These are phyloP conservation scores for Globisporangium paroecandrum DNA, from an alignment of 352 stramenopile genomes.

Conservation along the genomic window DNA sequence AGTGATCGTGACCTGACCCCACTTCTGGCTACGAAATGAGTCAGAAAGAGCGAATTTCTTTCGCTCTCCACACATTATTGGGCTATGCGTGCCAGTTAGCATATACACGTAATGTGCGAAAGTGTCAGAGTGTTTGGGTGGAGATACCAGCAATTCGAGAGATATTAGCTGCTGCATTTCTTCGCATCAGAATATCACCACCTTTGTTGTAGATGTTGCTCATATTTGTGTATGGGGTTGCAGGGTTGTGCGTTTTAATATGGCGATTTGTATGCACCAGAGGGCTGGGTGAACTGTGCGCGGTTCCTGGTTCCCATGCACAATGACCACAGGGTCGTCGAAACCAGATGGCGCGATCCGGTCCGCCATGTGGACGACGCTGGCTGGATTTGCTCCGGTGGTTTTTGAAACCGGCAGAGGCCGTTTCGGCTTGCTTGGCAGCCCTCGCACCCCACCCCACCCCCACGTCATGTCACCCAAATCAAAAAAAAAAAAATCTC, in stretches of 20 bases:
- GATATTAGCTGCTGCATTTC: not conserved
- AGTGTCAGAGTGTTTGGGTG: not conserved
- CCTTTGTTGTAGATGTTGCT: not conserved
- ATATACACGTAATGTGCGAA: not conserved
- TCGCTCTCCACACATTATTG: not conserved
- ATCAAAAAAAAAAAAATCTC: too few species aligned
- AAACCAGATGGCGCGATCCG: conserved; percentile 12
- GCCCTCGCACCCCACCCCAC: not conserved
- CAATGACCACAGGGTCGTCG: not conserved
- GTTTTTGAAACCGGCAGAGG: conserved; percentile 10
- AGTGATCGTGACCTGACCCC: not conserved
- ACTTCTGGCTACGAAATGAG: not conserved
- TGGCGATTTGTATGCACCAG: not conserved
- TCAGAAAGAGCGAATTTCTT: not conserved
- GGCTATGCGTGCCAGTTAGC: too few species aligned
- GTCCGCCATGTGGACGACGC: conserved; percentile 16
- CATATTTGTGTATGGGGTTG: not conserved
- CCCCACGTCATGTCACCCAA: not conserved
- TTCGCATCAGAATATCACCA: not conserved
- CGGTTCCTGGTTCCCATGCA: not conserved
- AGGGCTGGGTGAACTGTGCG: not conserved
- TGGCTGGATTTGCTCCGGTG: conserved; percentile 24
- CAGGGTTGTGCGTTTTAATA: not conserved
- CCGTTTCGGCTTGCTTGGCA: not conserved
- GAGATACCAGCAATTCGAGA: too few species aligned